Conservation (phyloP, 345 rosid genomes). For the Salix caprea region DNA sequence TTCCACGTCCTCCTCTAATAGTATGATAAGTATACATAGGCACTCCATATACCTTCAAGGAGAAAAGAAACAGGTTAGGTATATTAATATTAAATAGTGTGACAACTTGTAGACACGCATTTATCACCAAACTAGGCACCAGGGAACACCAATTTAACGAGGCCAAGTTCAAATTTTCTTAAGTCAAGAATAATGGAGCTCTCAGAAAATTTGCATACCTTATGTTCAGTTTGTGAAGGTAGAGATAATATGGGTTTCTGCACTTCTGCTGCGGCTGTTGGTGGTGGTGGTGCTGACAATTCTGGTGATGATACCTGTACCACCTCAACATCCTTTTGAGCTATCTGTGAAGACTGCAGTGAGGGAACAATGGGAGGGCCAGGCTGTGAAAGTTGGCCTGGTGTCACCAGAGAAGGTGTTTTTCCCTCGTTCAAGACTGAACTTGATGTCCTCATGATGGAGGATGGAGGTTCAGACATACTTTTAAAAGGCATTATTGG, state of each 20-base stretch:
- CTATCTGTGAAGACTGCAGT: slow-evolving; percentile 23
- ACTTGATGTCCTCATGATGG: slow-evolving; percentile 13
- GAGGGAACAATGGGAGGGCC: slow-evolving; percentile 16
- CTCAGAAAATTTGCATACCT: slow-evolving; percentile 17
- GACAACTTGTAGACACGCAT: not conserved
- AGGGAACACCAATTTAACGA: not conserved
- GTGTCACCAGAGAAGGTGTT: slow-evolving; percentile 35
- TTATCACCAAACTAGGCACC: not conserved
- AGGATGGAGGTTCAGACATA: slow-evolving; percentile 17
- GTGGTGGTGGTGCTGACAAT: not conserved
- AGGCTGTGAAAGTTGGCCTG: slow-evolving; percentile 36
- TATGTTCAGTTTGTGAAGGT: slow-evolving; percentile 27
- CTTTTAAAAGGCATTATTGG: slow-evolving; percentile 25
- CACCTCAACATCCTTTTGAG: slow-evolving; percentile 34
- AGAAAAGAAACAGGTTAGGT: not conserved
- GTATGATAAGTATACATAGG: slow-evolving; percentile 8
- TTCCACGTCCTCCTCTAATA: slow-evolving; percentile 24
- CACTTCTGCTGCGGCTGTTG: slow-evolving; percentile 10
- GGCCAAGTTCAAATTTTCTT: not conserved
- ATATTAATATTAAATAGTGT: not conserved
- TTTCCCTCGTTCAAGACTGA: slow-evolving; percentile 21
- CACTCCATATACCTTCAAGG: slow-evolving; percentile 17
- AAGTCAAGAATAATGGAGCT: not conserved
- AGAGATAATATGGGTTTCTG: slow-evolving; percentile 34
- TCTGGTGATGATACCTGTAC: slow-evolving; percentile 23